Conservation (phyloP, 345 rosid species). For the Triadica sebifera region DNA sequence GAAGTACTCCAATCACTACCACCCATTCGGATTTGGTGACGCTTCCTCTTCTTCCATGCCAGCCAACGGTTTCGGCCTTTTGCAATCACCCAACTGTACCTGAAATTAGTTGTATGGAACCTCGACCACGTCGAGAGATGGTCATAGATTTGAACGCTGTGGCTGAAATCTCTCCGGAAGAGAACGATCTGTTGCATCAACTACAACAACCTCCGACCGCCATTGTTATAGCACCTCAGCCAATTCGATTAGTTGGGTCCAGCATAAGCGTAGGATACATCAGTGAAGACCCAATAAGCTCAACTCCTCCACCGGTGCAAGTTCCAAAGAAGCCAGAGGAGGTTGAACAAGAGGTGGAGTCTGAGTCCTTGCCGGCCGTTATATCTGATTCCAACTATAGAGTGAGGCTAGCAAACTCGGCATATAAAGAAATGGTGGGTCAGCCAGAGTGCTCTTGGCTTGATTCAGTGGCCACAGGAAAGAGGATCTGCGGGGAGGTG, state of each 20-base stretch:
- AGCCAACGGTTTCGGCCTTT: slow-evolving; percentile 27
- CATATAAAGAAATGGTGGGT: slow-evolving; percentile 91
- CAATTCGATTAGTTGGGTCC: slow-evolving; percentile 77
- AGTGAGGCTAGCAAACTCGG: slow-evolving; percentile 83
- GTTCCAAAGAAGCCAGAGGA: slow-evolving; percentile 50
- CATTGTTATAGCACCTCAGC: slow-evolving; percentile 58
- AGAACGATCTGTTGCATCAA: slow-evolving; percentile 57
- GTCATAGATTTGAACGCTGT: slow-evolving; percentile 58
- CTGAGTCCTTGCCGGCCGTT: slow-evolving; percentile 62
- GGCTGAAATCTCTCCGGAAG: slow-evolving; percentile 52
- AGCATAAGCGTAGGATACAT: slow-evolving; percentile 63
- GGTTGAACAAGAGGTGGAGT: slow-evolving; percentile 79
- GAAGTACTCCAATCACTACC: slow-evolving; percentile 5
- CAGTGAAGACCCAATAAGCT: slow-evolving; percentile 27
- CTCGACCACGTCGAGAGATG: slow-evolving; percentile 18
- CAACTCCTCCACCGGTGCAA: slow-evolving; percentile 20
- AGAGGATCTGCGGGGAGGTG: slow-evolving; percentile 85
- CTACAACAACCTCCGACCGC: slow-evolving; percentile 43
- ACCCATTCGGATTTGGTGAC: slow-evolving; percentile 52
- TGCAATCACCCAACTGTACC: slow-evolving; percentile 15
- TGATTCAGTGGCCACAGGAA: slow-evolving; percentile 50
- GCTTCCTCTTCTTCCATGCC: slow-evolving; percentile 69
- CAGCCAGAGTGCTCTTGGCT: slow-evolving; percentile 97
- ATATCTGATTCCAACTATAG: slow-evolving; percentile 73
- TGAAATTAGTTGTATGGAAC: slow-evolving; percentile 40